Percentiles rank a stretch among this genome's conserved stretches.
phyloP scores from a whole-genome alignment of 352 stramenopile genomes.

The Globisporangium nodosum region DNA sequence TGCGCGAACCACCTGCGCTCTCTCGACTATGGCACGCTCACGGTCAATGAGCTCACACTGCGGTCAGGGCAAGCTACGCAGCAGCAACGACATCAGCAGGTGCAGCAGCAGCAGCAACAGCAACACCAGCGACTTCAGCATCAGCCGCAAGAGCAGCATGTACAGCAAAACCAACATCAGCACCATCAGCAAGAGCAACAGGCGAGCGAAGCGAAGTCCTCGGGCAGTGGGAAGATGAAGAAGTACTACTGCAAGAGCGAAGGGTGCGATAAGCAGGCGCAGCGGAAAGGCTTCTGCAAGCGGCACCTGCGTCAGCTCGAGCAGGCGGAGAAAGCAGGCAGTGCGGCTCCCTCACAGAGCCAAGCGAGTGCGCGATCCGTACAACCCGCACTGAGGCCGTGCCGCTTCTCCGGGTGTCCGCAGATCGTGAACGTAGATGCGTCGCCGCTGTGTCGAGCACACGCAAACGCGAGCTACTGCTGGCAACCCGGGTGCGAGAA shows the following conservation, averaged over 20 bases:
- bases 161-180: background rate
- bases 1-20: conserved; percentile 42
- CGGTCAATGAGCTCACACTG: conserved; percentile 56
- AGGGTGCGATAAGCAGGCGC: conserved; percentile 55
- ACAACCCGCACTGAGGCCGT: conserved; percentile 15
- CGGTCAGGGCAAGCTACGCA: conserved; percentile 23
- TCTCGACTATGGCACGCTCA: conserved; percentile 44
- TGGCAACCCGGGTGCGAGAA: conserved; percentile 58
- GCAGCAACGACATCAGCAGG: conserved; percentile 10
- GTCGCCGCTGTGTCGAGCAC: conserved; percentile 35
- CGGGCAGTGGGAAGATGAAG: conserved; percentile 18
- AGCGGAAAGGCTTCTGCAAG: conserved; percentile 59
- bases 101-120: conserved; percentile 12
- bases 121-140: conserved; percentile 7
- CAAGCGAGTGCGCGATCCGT: conserved; percentile 2
- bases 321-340: conserved; percentile 2
- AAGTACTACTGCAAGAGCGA: conserved; percentile 70
- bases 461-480: conserved; percentile 51
- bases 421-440: conserved; percentile 18
- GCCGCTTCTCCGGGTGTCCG: conserved; percentile 38
- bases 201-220: background rate
- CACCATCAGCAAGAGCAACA: background rate
- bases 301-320: conserved; percentile 51
- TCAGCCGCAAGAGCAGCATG: background rate
- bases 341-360: background rate